Conservation (phyloP, 1,139 yeast species). For the Lodderomyces theae region DNA sequence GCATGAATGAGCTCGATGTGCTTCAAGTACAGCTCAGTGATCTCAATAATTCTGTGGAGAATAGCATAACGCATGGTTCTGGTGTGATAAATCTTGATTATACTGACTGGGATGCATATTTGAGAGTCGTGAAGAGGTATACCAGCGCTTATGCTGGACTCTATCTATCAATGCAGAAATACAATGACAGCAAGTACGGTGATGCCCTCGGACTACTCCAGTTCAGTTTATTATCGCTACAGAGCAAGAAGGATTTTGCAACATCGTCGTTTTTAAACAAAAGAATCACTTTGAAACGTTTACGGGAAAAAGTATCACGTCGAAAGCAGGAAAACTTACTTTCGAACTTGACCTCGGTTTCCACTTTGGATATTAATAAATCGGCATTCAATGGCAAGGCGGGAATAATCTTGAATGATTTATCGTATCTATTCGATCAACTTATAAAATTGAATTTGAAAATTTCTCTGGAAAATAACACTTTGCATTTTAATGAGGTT, state of each 20-base stretch:
- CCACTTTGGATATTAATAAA: conserved; percentile 35
- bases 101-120: conserved; percentile 34
- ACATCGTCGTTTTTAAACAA: conserved; percentile 8
- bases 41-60: conserved; percentile 8
- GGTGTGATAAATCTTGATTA: conserved; percentile 16
- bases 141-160: conserved; percentile 42
- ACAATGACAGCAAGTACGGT: conserved; percentile 41
- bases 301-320: conserved; percentile 27
- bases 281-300: conserved; percentile 15
- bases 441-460: conserved; percentile 37
- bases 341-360: conserved; percentile 33
- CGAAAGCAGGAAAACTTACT: conserved; percentile 33
- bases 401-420: conserved; percentile 38
- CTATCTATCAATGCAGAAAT: conserved; percentile 41
- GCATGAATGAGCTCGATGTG: conserved; percentile 31
- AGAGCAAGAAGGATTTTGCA: conserved; percentile 26
- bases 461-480: conserved; percentile 43
- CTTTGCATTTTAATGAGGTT: conserved; percentile 37
- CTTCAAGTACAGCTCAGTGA: conserved; percentile 19
- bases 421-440: conserved; percentile 39
- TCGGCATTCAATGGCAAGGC: conserved; percentile 36
- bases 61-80: conserved; percentile 4
- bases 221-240: conserved; percentile 37
- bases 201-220: conserved; percentile 44
- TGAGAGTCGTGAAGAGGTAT: conserved; percentile 33